Conservation (phyloP, 2,329 filamentous ascomycete genomes). For the Pestalotiopsis fici region DNA sequence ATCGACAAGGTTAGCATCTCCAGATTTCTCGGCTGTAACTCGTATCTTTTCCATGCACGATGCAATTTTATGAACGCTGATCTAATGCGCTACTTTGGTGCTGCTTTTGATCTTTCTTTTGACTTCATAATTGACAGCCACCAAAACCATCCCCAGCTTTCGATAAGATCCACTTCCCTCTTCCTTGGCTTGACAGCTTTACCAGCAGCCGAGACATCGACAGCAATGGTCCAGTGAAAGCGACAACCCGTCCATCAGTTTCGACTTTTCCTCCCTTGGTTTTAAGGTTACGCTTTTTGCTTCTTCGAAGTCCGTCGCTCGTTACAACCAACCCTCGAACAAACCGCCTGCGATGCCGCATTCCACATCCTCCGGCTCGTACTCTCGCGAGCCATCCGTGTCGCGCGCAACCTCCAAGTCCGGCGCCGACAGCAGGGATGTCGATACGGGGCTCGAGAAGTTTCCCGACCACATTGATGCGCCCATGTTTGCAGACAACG, state of each 20-base stretch:
- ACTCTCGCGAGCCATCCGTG: constrained; percentile 29
- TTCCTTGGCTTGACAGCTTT: neutral
- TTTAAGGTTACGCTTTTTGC: constrained; percentile 3
- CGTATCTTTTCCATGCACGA: constrained; percentile 3
- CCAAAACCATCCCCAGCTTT: neutral
- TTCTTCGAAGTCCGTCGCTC: constrained; percentile 11
- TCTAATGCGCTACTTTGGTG: constrained; percentile 1
- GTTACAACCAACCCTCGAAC: constrained; percentile 6
- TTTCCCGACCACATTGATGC: constrained; percentile 35
- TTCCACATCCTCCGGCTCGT: constrained; percentile 30
- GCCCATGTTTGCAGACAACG: constrained; percentile 27
- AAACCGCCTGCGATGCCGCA: constrained; percentile 27
- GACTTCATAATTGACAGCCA: neutral
- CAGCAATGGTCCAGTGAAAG: constrained; percentile 11
- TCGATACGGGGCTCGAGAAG: constrained; percentile 31
- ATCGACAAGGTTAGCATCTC: neutral
- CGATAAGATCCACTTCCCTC: neutral
- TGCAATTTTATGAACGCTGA: constrained; percentile 5
- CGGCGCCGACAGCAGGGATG: constrained; percentile 17
- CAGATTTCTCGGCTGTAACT: constrained; percentile 9
- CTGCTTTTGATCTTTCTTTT: neutral
- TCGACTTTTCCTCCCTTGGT: neutral
- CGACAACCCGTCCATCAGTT: neutral
- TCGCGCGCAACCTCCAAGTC: constrained; percentile 27
- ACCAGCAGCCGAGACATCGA: neutral